Evolutionary conservation across 306 rosid genomes (phyloP), one percentile per base, ranked within the genome.

Genomic region (Begonia fuchsioides): DNA sequence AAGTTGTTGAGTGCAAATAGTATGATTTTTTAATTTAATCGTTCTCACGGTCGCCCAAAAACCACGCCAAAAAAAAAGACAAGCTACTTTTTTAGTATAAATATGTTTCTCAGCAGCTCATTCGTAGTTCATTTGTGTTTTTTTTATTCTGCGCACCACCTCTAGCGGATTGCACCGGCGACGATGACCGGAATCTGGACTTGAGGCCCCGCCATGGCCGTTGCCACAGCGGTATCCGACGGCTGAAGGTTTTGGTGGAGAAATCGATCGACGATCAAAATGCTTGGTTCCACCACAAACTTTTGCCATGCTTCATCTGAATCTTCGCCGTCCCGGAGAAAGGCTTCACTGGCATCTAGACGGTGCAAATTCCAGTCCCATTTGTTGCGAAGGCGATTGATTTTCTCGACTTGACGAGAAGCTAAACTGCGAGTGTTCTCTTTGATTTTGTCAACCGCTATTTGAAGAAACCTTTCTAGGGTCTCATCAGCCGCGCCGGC

Each of bases 291-390:
- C 45, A n/a, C 45, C 45, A 41, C 45, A n/a, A 41, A 41, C 45
- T 11, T 41, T n/a, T 41, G 45, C 45, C 45, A 41, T 1, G 45
- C 45, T n/a, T 41, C 45, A 2, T 1, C 45, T 8, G 45, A 41
- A 11, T 41, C 45, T 41, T 41, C 45, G 1, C 45, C 45, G 3
- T 1, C 13, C 13, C 4, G 12, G n/a, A 41, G 6, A 13, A 41
- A 41, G 43, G 75, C 74, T 18, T 78, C 69, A 0, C 93, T 87
- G 13, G 94, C 94, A 32, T 83, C 85, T 1, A 87, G 13, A 0
- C 62, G 63, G 26, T 80, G 86, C 45, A 80, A 64, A 44, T 43
- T 19, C 94, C 94, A 87, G 13, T 82, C 76, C 55, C 77, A 79
- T 7, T 47, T 47, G 47, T 60, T 66, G 52, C 51, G 49, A 1